These are phyloP conservation scores for Spergularia azorica DNA, from an alignment of 179 eudicot species.

Conservation along the genomic window DNA sequence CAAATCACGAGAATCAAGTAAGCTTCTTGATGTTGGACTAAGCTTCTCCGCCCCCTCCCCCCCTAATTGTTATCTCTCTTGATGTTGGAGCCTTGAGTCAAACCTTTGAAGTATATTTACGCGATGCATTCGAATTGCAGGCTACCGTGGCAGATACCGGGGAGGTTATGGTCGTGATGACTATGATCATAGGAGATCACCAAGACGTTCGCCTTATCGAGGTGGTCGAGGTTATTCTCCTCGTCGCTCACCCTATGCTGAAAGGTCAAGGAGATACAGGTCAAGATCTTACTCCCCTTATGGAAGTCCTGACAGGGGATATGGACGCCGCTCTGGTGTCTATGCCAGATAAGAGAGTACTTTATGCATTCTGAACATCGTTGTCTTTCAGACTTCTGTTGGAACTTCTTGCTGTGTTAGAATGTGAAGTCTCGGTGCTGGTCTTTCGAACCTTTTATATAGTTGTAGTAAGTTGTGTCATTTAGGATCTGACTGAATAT, in stretches of 20 bases:
- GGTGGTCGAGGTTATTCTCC: conserved; percentile 78
- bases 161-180: conserved; percentile 85
- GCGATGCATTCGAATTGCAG: conserved; percentile 33
- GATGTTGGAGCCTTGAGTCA: not conserved
- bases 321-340: conserved; percentile 48
- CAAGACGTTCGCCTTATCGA: conserved; percentile 78
- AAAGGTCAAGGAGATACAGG: conserved; percentile 86
- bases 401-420: not conserved
- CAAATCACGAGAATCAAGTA: conserved; percentile 62
- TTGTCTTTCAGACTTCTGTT: not conserved
- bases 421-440: not conserved
- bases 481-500: not conserved
- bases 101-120: not conserved
- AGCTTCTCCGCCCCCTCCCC: too few relatives aligned
- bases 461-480: conserved; percentile 6
- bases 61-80: too few relatives aligned
- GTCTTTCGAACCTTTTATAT: not conserved
- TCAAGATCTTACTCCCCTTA: conserved; percentile 91
- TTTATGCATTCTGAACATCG: not conserved
- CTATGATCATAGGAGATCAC: conserved; percentile 82
- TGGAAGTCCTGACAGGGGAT: conserved; percentile 62
- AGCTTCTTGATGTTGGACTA: conserved; percentile 16
- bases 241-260: conserved; percentile 65
- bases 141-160: conserved; percentile 66
- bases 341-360: conserved; percentile 39